Evolutionary conservation across 1,284 basidiomycete genomes (phyloP), one percentile per base, ranked within the genome.

Genomic region (Taiwanofungus camphoratus): DNA sequence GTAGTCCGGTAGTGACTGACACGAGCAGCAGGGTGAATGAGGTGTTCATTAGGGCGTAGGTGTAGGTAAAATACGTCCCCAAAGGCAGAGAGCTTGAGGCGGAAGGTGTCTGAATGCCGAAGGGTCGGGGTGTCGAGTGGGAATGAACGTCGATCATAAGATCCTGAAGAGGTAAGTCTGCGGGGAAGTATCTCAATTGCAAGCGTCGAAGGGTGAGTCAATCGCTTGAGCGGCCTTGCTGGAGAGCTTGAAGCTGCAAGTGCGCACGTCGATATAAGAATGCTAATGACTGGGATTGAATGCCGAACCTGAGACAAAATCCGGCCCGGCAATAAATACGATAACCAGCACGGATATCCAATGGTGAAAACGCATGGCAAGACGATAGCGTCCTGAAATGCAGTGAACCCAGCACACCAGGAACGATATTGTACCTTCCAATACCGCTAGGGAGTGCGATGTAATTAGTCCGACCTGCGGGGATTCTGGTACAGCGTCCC

Each of bases 1-100:
- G 59, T 58, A 24, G 64, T 69, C 15, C 66, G 63, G 59, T 76
- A 78, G 62, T 82, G 79, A 43, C 73, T 75, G 48, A 90, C 71
- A 39, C 79, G 75, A 2, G 87, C 87, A 39, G 81, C 73, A 20
- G 87, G 82, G 59, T 90, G 87, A 44, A 91, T 69, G 44, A 92
- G 75, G 52, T 87, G 66, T 51, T 83, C 74, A 56, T 87, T 89
- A 5, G 87, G 87, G 19, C 73, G 73, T 45, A 91, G 69, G 53
- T 90, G 80, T 24, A 87, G 69, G 56, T 81, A 67, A 57, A 77
- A 82, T 15, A 68, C 74, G 41, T 82, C 71, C 51, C 71, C 73
- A 56, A 82, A 85, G 7, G 79, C 81, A 41, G 74, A 71, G 42
- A 87, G 61, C 23, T 71, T 76, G 42, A 86, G 70, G 24, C 82